These are phyloP conservation scores for Miamiensis avidus DNA, from an alignment of 169 alveolate species.

Conservation along the genomic window DNA sequence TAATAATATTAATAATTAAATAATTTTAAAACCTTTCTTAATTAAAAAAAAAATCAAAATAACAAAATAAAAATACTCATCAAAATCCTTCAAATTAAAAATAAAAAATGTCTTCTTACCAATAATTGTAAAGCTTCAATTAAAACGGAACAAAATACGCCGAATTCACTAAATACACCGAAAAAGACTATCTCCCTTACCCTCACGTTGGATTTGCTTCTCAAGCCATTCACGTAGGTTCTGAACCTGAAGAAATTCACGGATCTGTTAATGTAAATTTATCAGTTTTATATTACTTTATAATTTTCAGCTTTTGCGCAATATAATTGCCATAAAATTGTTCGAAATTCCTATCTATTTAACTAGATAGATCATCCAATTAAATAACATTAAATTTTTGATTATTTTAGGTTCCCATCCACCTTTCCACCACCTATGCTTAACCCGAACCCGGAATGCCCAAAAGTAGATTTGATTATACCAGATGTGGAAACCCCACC, in stretches of 20 bases:
- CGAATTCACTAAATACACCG: constrained; percentile 17
- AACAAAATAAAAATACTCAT: no score
- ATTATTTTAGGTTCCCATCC: constrained; percentile 47
- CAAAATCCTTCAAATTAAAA: no score
- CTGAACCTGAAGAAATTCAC: constrained; percentile 57
- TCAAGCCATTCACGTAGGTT: constrained; percentile 70
- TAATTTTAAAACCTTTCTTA: no score
- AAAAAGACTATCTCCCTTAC: constrained; percentile 25
- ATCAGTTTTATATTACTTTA: no score
- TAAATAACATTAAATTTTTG: no score
- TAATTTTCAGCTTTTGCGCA: no score
- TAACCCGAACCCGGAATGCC: constrained; percentile 55
- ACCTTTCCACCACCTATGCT: constrained; percentile 62
- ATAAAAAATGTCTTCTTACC: no score
- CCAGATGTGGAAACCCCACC: constrained; percentile 81
- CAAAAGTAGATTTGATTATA: constrained; percentile 53
- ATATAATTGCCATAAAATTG: no score
- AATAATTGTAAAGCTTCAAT: no score
- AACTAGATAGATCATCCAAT: background rate
- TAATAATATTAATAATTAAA: no score
- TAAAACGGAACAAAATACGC: background rate
- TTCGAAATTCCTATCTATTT: background rate
- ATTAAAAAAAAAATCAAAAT: no score
- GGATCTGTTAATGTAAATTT: constrained; percentile 56
- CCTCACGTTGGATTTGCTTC: constrained; percentile 54